Evolutionary conservation across 768 basidiomycete genomes (phyloP).

Genomic region (Rhodotorula sphaerocarpa): DNA sequence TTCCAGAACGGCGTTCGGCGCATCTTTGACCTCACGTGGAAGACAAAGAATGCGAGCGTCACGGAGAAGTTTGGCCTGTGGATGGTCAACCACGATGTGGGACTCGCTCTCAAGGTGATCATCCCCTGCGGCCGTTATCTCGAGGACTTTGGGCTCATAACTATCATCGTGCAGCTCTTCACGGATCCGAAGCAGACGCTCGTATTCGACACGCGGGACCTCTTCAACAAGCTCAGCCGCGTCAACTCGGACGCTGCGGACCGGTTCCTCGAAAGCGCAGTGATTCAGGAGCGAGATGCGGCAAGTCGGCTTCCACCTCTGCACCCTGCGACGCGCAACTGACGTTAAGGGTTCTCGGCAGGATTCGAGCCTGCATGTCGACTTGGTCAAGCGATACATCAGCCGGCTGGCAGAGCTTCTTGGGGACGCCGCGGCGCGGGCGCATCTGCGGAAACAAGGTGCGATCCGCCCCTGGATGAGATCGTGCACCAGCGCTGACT

Average conservation of each 20-base stretch:
- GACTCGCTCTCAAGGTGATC: conserved; percentile 27
- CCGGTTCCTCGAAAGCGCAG: conserved; percentile 28
- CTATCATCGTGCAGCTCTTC: conserved; percentile 34
- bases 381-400: conserved; percentile 34
- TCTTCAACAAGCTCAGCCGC: conserved; percentile 25
- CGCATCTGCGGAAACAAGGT: conserved; percentile 26
- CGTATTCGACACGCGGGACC: conserved; percentile 29
- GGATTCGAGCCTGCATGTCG: conserved; percentile 26
- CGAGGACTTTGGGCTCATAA: too few relatives aligned
- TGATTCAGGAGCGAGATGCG: conserved; percentile 24
- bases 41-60: conserved; percentile 12
- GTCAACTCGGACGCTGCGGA: conserved; percentile 28
- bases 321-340: not conserved
- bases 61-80: conserved; percentile 33
- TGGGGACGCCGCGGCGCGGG: conserved; percentile 7
- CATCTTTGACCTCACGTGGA: conserved; percentile 30
- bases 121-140: too few relatives aligned
- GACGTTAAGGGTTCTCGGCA: not conserved
- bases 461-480: not conserved
- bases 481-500: not conserved
- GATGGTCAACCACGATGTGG: conserved; percentile 24
- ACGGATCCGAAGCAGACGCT: conserved; percentile 32
- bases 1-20: conserved; percentile 1
- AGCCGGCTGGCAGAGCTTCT: conserved; percentile 15
- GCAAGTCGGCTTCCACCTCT: conserved; percentile 14